Conservation (phyloP, 2,329 filamentous ascomycete species). For the Xylaria polymorpha region DNA sequence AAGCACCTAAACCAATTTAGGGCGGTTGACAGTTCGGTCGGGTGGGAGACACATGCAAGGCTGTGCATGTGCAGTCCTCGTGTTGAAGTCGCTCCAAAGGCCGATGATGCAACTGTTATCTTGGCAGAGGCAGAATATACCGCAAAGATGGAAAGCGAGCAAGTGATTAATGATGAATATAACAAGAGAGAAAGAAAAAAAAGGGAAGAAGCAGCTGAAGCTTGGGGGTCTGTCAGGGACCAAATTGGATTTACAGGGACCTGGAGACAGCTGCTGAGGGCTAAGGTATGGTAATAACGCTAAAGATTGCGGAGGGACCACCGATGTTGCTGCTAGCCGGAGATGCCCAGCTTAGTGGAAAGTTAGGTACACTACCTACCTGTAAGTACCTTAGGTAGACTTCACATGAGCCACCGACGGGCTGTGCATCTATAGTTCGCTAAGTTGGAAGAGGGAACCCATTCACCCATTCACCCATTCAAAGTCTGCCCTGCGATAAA, state of each 20-base stretch:
- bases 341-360: slow-evolving; percentile 5
- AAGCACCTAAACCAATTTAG: slow-evolving; percentile 14
- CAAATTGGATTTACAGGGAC: slow-evolving; percentile 18
- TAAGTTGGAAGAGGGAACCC: background rate
- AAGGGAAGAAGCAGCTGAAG: background rate
- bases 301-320: slow-evolving; percentile 5
- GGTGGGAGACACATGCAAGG: slow-evolving; percentile 27
- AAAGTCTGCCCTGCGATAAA: slow-evolving; percentile 28
- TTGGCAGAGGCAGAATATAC: slow-evolving; percentile 13
- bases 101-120: slow-evolving; percentile 23
- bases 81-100: slow-evolving; percentile 7
- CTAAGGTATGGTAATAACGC: background rate
- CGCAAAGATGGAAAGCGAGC: background rate
- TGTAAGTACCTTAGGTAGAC: no score
- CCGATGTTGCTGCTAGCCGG: background rate
- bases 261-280: slow-evolving; percentile 1
- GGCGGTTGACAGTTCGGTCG: slow-evolving; percentile 21
- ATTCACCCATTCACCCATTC: background rate
- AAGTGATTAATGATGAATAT: background rate
- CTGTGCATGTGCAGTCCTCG: slow-evolving; percentile 19
- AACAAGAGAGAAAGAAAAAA: background rate
- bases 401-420: no score
- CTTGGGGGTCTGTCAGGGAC: slow-evolving; percentile 9
- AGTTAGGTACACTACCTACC: background rate
- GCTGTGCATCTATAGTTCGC: no score